Conservation (phyloP, 2,329 filamentous ascomycete genomes). For the Capronia americana region DNA sequence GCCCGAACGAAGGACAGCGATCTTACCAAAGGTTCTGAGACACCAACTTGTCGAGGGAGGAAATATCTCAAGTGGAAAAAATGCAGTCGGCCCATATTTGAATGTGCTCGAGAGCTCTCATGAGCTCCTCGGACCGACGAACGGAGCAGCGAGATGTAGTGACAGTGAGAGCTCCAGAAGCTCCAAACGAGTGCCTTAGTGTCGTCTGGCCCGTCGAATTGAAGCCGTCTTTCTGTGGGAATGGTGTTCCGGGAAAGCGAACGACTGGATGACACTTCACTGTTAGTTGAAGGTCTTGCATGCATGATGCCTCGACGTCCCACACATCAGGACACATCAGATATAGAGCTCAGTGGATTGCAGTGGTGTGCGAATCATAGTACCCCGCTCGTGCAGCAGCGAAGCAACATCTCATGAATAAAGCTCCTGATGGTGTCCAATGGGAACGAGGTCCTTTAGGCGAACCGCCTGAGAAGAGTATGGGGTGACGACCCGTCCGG, state of each 20-base stretch:
- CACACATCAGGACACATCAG: not conserved
- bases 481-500: not conserved
- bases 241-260: not conserved
- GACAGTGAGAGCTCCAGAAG: constrained; percentile 1
- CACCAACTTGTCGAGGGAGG: constrained; percentile 1
- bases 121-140: constrained; percentile 5
- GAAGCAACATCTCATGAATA: not conserved
- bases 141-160: not conserved
- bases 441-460: not conserved
- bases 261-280: constrained; percentile 6
- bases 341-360: constrained; percentile 7
- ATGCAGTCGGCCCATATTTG: constrained; percentile 8
- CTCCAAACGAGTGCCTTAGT: not conserved
- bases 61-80: not conserved
- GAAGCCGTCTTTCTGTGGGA: not conserved
- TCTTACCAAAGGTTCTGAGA: constrained; percentile 11
- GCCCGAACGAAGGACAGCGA: constrained; percentile 29
- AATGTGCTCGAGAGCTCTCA: not conserved
- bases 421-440: not conserved
- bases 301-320: constrained; percentile 4
- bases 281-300: constrained; percentile 1
- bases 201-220: not conserved
- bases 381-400: constrained; percentile 1
- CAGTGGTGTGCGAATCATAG: not conserved
- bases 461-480: not conserved